A percentile compares a stretch with the other conserved stretches of the same genome.
phyloP scores from a whole-genome alignment of 2,329 filamentous ascomycete species.

The Bipolaris bicolor region DNA sequence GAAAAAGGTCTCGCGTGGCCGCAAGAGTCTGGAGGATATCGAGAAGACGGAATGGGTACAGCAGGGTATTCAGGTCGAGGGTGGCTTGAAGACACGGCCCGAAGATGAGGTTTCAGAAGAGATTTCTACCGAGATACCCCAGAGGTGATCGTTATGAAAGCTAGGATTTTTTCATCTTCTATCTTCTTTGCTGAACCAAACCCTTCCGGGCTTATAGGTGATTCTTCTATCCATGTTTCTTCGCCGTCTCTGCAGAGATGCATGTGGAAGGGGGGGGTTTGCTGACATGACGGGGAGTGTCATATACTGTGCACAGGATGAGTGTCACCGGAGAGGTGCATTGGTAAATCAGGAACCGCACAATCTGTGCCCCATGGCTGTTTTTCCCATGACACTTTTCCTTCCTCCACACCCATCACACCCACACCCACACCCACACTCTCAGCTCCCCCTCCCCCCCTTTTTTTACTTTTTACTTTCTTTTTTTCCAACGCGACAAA shows the following conservation, averaged over 20 bases:
- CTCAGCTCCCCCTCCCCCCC: neutral
- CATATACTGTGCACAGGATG: no score
- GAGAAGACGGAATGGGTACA: slow-evolving; percentile 76
- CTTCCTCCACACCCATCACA: neutral
- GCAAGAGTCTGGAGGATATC: slow-evolving; percentile 78
- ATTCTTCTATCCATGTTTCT: neutral
- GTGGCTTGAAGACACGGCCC: slow-evolving; percentile 60
- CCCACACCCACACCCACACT: no score
- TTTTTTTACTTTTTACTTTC: neutral
- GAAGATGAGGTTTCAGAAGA: slow-evolving; percentile 51
- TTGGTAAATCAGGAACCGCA: neutral
- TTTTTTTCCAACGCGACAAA: neutral
- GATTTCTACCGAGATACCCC: slow-evolving; percentile 16
- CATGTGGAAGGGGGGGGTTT: no score
- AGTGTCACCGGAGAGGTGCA: no score
- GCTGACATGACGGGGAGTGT: no score
- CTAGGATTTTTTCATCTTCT: slow-evolving; percentile 6
- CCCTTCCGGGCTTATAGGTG: neutral
- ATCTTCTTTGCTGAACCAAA: slow-evolving; percentile 2
- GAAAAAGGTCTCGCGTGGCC: slow-evolving; percentile 75
- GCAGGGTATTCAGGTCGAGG: slow-evolving; percentile 72
- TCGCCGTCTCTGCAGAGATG: neutral
- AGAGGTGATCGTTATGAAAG: slow-evolving; percentile 40
- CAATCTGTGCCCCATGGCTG: no score
- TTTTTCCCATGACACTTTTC: neutral